phyloP scores from a whole-genome alignment of 805 yeast species.

The Starmerella scarabaei region DNA sequence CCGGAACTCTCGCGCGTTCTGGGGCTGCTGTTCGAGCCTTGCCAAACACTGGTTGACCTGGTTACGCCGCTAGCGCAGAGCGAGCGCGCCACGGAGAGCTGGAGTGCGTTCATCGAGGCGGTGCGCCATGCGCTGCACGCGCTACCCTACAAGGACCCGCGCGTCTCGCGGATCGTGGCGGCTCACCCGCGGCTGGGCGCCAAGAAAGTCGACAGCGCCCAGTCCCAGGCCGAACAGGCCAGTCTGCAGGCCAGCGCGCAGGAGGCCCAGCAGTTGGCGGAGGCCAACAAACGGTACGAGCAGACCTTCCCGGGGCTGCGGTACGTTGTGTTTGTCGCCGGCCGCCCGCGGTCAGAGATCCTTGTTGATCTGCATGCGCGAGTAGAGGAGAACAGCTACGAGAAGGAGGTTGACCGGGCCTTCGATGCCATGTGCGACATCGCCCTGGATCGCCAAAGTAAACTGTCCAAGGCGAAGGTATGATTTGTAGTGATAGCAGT shows the following conservation, averaged over 20 bases:
- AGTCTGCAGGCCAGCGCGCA: slow-evolving; percentile 40
- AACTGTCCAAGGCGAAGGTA: slow-evolving; percentile 25
- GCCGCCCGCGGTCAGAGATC: slow-evolving; percentile 52
- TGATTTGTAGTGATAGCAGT: too few species aligned
- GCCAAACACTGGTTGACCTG: slow-evolving; percentile 34
- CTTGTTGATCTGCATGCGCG: slow-evolving; percentile 50
- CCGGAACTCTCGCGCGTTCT: slow-evolving; percentile 21
- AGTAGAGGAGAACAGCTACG: slow-evolving; percentile 43
- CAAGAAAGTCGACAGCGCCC: slow-evolving; percentile 37
- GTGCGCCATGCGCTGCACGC: slow-evolving; percentile 31
- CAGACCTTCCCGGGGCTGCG: slow-evolving; percentile 52
- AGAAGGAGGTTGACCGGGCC: slow-evolving; percentile 49
- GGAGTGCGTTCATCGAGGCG: slow-evolving; percentile 35
- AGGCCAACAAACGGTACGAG: slow-evolving; percentile 54
- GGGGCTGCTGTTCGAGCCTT: slow-evolving; percentile 53
- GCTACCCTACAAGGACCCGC: slow-evolving; percentile 25
- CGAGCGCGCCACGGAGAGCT: slow-evolving; percentile 10
- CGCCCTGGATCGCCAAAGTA: slow-evolving; percentile 63
- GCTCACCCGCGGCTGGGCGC: slow-evolving; percentile 90
- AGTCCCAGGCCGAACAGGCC: slow-evolving; percentile 60
- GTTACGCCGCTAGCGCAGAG: slow-evolving; percentile 26
- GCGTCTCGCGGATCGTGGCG: slow-evolving; percentile 42
- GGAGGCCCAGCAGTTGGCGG: slow-evolving; percentile 38
- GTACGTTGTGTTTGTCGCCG: slow-evolving; percentile 83
- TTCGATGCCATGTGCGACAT: slow-evolving; percentile 86